These are phyloP conservation scores for Penicillium waksmanii DNA, from an alignment of 495 filamentous ascomycete genomes.

Conservation along the genomic window DNA sequence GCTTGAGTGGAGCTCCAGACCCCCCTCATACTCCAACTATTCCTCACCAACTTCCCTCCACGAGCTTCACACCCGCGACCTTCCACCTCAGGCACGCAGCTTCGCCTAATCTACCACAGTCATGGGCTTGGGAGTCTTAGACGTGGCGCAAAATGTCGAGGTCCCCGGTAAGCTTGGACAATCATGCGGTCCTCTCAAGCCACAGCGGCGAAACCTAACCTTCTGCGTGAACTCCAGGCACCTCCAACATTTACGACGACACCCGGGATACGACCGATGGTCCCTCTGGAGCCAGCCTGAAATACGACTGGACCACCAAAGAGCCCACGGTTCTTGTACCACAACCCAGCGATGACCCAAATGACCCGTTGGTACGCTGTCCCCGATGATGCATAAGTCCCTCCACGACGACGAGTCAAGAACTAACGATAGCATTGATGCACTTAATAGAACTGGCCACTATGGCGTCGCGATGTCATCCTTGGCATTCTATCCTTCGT, in stretches of 20 bases:
- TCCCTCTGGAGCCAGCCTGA: conserved; percentile 51
- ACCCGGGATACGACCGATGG: conserved; percentile 46
- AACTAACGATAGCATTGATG: background rate
- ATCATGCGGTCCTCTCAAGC: background rate
- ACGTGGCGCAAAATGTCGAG: conserved; percentile 56
- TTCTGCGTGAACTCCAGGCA: conserved; percentile 47
- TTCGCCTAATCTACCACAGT: conserved; percentile 8
- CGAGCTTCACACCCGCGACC: background rate
- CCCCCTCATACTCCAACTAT: too few species aligned
- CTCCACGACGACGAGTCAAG: background rate
- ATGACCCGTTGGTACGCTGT: conserved; percentile 68
- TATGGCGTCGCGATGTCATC: conserved; percentile 84
- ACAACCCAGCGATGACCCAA: conserved; percentile 79
- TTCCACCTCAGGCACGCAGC: background rate
- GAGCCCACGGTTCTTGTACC: conserved; percentile 75
- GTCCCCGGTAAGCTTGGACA: conserved; percentile 66
- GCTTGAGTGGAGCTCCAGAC: too few species aligned
- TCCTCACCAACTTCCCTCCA: background rate
- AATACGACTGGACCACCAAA: conserved; percentile 70
- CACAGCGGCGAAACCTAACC: conserved; percentile 3
- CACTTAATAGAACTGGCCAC: conserved; percentile 75
- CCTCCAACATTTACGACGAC: conserved; percentile 66
- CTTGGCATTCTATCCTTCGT: conserved; percentile 75
- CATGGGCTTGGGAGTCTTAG: conserved; percentile 86
- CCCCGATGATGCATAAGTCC: conserved; percentile 5